A percentile compares a stretch with the other conserved stretches of the same genome.
phyloP scores from a whole-genome alignment of 2,329 filamentous ascomycete species.

The Curvularia eragrostidis region DNA sequence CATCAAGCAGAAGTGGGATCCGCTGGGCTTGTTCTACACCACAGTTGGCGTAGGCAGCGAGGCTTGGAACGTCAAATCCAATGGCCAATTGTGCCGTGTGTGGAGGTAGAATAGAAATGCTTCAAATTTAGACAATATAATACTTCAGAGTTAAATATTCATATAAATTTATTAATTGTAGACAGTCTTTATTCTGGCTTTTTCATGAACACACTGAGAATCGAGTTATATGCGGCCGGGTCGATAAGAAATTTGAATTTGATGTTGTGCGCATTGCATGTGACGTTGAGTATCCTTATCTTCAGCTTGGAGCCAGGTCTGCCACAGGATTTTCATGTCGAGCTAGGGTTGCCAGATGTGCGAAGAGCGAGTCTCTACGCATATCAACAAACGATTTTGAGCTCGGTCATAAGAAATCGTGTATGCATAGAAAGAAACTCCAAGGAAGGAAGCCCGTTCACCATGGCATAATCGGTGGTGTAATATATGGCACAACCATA shows the following conservation, averaged over 20 bases:
- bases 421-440: background rate
- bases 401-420: background rate
- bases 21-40: conserved; percentile 37
- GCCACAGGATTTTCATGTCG: background rate
- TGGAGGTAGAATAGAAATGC: background rate
- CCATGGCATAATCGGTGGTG: conserved; percentile 30
- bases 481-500: conserved; percentile 30
- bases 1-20: conserved; percentile 43
- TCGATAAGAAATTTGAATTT: background rate
- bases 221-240: background rate
- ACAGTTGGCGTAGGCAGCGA: conserved; percentile 39
- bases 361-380: background rate
- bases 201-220: background rate
- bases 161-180: background rate
- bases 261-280: background rate
- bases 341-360: background rate
- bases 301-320: background rate
- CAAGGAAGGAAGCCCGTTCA: background rate
- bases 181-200: no score
- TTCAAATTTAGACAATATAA: no score
- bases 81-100: conserved; percentile 23
- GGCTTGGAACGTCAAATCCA: conserved; percentile 24
- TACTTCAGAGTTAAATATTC: background rate
- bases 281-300: background rate
- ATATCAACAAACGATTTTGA: background rate